A percentile compares a stretch with the other conserved stretches of the same genome.
These are phyloP conservation scores for Talaromyces islandicus DNA, from an alignment of 2,329 filamentous ascomycete genomes.

Conservation along the genomic window DNA sequence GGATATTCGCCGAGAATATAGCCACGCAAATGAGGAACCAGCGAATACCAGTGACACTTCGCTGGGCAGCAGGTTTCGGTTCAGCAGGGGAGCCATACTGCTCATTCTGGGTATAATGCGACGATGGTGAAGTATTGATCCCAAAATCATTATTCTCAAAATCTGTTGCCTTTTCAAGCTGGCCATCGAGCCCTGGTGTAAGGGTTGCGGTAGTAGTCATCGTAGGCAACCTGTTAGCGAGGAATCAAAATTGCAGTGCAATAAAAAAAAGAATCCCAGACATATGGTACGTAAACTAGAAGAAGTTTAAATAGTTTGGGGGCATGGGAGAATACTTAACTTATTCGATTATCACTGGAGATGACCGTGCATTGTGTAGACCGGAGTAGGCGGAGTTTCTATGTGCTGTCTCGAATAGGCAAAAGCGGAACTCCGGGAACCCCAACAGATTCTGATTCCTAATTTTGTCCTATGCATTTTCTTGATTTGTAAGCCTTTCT, in stretches of 20 bases:
- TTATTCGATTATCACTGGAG: not conserved
- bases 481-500: not conserved
- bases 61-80: not conserved
- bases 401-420: not conserved
- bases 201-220: not conserved
- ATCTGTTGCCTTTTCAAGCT: not conserved
- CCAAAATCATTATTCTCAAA: not conserved
- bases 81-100: not conserved
- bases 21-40: slow-evolving; percentile 18
- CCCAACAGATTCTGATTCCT: not conserved
- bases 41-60: not conserved
- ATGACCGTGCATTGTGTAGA: not conserved
- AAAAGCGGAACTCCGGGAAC: not conserved
- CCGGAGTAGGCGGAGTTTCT: not conserved
- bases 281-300: not conserved
- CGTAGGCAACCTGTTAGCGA: not conserved
- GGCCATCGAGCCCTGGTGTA: not conserved
- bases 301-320: not conserved
- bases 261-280: not conserved
- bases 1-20: slow-evolving; percentile 32
- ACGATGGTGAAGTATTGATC: not conserved
- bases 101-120: not conserved
- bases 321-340: not conserved
- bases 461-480: not conserved
- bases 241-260: not conserved